Conservation (phyloP, 2,329 filamentous ascomycete species). For the Penicillium aurantiogriseum region DNA sequence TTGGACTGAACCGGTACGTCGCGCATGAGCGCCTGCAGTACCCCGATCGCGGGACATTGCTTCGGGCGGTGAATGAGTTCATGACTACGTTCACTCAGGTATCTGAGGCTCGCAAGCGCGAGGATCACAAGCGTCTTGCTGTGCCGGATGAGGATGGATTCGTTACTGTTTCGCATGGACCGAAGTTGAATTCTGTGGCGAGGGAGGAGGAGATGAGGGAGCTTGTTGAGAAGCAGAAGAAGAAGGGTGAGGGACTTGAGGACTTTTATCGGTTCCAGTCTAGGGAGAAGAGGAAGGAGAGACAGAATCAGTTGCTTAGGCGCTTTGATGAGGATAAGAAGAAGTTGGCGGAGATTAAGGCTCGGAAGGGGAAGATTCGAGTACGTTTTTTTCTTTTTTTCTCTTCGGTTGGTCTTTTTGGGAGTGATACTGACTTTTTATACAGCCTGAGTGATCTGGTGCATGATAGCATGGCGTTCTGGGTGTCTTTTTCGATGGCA, state of each 20-base stretch:
- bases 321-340: slow-evolving; percentile 74
- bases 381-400: slow-evolving; percentile 28
- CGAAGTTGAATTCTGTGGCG: slow-evolving; percentile 68
- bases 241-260: slow-evolving; percentile 63
- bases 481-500: slow-evolving; percentile 15
- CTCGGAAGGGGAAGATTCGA: slow-evolving; percentile 62
- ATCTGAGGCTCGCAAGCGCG: slow-evolving; percentile 63
- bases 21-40: slow-evolving; percentile 71
- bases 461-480: slow-evolving; percentile 32
- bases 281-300: slow-evolving; percentile 73
- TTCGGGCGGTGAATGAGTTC: slow-evolving; percentile 76
- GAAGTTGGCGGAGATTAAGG: slow-evolving; percentile 69
- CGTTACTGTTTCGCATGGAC: slow-evolving; percentile 81
- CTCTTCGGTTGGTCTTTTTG: slow-evolving; percentile 7
- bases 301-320: slow-evolving; percentile 66
- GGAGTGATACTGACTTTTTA: slow-evolving; percentile 11
- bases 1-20: slow-evolving; percentile 56
- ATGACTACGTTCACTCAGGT: slow-evolving; percentile 73
- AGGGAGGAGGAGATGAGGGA: slow-evolving; percentile 67
- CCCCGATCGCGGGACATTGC: slow-evolving; percentile 65
- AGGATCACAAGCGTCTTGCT: slow-evolving; percentile 64
- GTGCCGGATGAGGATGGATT: slow-evolving; percentile 95
- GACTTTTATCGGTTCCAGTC: slow-evolving; percentile 85
- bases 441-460: slow-evolving; percentile 37
- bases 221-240: slow-evolving; percentile 58